These are phyloP conservation scores for Candida wancherniae DNA, from an alignment of 805 yeast species.

Conservation along the genomic window DNA sequence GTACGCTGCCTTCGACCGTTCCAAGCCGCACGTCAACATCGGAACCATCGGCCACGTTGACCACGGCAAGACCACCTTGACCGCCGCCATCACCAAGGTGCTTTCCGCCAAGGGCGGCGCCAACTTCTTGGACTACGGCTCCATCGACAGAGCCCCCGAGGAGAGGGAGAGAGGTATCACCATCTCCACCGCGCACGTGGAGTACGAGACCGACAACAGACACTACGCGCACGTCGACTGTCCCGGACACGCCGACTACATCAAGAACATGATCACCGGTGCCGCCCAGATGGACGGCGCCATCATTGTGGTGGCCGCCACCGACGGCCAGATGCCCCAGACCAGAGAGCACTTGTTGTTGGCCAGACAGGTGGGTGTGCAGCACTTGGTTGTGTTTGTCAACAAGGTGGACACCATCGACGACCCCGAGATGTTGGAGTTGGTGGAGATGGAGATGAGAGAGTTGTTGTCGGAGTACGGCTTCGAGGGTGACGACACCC, in stretches of 20 bases:
- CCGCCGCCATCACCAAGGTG: constrained; percentile 98
- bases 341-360: constrained; percentile 97
- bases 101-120: constrained; percentile 88
- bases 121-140: constrained; percentile 81
- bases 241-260: constrained; percentile 98
- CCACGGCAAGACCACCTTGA: constrained; percentile 97
- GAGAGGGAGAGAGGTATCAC: constrained; percentile 99
- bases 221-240: constrained; percentile 98
- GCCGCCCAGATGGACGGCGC: constrained; percentile 99
- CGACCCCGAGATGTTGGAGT: constrained; percentile 98
- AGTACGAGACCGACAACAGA: constrained; percentile 90
- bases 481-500: constrained; percentile 96
- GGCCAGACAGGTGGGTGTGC: constrained; percentile 99
- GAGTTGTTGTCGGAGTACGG: constrained; percentile 88
- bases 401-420: constrained; percentile 98
- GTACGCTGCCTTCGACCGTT: constrained; percentile 81
- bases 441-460: constrained; percentile 99
- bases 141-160: constrained; percentile 97
- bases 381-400: constrained; percentile 93
- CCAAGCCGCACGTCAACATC: constrained; percentile 93
- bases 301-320: constrained; percentile 96
- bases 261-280: constrained; percentile 98
- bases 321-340: constrained; percentile 99
- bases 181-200: constrained; percentile 96
- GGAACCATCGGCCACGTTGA: constrained; percentile 99